Evolutionary conservation across 106 monocot species (phyloP), one percentile per base, ranked within the genome.

Genomic region (Alisma plantagoaquatica): DNA sequence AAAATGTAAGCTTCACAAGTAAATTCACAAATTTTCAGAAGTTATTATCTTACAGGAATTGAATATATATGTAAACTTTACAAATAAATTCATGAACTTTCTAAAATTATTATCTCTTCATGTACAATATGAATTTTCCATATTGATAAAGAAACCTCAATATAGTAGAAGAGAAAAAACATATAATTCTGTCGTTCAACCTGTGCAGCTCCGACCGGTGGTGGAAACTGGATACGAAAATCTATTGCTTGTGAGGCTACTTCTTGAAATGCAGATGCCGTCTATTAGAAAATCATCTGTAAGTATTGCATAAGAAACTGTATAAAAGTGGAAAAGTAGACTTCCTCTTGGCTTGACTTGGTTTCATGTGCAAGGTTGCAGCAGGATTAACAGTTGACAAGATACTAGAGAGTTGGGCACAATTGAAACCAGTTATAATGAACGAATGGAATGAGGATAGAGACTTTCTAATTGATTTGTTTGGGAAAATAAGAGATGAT

Each of bases 201-300:
- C n/a, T n/a, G n/a, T 27, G 43, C 85, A 98, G 98, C 74, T 98
- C 31, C 89, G 98, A 27, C 90, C 98, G n/a, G 85, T 98, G 43
- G 85, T 98, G 26, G 98, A 98, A 70, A 98, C 98, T 24, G 98
- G 98, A 24, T 98, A 90, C 63, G 98, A 98, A 67, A 98, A 78
- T 74, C 66, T 98, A 49, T 75, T 98, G 71, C 82, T 82, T 60
- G 76, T 90, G 55, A 85, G 98, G 59, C 75, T 98, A 70, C 78
- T 98, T 33, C 42, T 90, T 74, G 98, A 98, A 51, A 25, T 90
- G 43, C 70, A 49, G 57, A 64, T 72, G 27, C 85, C 98, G 26
- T 74, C 84, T 2, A 27, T 62, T 51, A 68, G 74, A 31, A 74
- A 66, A 72, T 98, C 90, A 48, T 89, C 78, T 28, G 98, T 98